Evolutionary conservation across 75 land plant species (phyloP).

Genomic region (Picea sitchensis): DNA sequence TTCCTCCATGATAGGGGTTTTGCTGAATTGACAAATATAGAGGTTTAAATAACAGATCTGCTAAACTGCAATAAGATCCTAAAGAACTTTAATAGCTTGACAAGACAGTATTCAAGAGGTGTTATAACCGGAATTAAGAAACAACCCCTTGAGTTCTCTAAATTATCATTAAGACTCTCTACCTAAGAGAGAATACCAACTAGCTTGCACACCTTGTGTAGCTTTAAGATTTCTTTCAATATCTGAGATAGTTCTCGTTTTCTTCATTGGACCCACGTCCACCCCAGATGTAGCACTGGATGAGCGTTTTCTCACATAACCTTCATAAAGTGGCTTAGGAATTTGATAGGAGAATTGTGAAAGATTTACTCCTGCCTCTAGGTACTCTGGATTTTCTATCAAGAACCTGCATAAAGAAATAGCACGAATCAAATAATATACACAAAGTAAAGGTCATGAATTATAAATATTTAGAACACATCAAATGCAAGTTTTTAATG

Average conservation of each 20-base stretch:
- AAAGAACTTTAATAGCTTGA: neutral
- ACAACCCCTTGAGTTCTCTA: neutral
- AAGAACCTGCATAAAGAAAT: constrained; percentile 46
- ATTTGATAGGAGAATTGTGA: constrained; percentile 71
- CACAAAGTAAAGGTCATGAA: neutral
- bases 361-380: constrained; percentile 30
- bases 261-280: neutral
- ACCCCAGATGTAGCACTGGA: neutral
- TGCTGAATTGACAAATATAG: constrained; percentile 5
- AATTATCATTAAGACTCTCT: neutral
- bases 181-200: neutral
- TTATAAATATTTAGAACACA: too few species aligned
- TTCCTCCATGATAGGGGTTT: constrained; percentile 9
- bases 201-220: constrained; percentile 13
- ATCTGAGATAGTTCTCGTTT: neutral
- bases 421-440: neutral
- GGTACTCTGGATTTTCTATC: constrained; percentile 56
- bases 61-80: neutral
- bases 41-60: neutral
- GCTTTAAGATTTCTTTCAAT: neutral
- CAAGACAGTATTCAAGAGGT: neutral
- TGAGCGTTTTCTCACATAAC: constrained; percentile 54
- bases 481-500: too few species aligned
- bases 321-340: constrained; percentile 61
- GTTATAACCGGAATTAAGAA: neutral